These are phyloP conservation scores for Dillenia suffruticosa DNA, from an alignment of 164 flowering plant genomes.

Conservation along the genomic window DNA sequence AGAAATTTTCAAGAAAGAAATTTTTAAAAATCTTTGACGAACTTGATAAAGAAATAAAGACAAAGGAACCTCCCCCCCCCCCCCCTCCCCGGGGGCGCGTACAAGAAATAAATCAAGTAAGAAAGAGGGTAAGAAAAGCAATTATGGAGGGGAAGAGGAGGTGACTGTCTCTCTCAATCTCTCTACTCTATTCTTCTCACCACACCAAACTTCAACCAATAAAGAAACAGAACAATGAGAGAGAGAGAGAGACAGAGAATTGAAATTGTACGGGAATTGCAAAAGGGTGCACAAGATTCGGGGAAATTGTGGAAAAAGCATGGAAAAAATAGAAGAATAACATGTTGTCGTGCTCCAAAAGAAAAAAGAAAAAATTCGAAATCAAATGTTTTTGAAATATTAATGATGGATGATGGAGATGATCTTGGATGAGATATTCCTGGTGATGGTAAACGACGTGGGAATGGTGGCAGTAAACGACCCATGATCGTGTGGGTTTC, in stretches of 20 bases:
- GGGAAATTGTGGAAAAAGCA: constrained; percentile 1
- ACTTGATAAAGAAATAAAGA: no score
- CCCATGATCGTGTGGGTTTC: constrained; percentile 2
- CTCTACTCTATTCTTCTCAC: constrained; percentile 6
- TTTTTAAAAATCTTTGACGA: no score
- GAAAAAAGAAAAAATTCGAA: constrained; percentile 4
- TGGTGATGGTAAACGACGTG: no score
- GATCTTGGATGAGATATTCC: neutral
- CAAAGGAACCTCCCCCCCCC: no score
- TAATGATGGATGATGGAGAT: neutral
- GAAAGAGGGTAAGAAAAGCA: no score
- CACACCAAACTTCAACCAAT: constrained; percentile 20
- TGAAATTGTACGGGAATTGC: no score
- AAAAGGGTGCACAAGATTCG: neutral
- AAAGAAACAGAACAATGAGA: neutral
- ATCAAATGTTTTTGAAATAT: constrained; percentile 1
- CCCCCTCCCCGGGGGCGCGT: no score
- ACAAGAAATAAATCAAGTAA: no score
- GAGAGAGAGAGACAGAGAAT: constrained; percentile 3
- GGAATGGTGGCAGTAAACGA: no score
- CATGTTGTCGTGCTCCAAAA: constrained; percentile 19
- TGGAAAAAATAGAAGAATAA: constrained; percentile 4
- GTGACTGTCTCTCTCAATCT: constrained; percentile 7
- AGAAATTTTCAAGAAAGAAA: no score
- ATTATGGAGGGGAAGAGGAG: no score